phyloP scores from a whole-genome alignment of 108 stramenopile genomes.

The Nitzschia putrida region DNA sequence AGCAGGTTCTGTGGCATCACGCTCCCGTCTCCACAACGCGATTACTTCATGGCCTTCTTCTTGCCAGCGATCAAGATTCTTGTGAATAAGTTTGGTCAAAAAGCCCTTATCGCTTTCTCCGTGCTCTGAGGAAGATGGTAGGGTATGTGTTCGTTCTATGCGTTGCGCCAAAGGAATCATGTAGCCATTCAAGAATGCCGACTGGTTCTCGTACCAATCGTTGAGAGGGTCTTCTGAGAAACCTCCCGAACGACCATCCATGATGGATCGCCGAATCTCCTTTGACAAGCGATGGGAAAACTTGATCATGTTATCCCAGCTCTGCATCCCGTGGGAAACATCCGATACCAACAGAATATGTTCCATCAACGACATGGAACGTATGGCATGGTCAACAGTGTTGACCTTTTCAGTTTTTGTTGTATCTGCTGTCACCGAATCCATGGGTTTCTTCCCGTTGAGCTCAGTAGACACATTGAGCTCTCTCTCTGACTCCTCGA shows the following conservation, averaged over 20 bases:
- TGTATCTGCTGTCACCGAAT: no score
- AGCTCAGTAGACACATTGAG: not conserved
- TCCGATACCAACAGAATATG: conserved; percentile 67
- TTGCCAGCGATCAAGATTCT: conserved; percentile 49
- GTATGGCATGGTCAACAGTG: not conserved
- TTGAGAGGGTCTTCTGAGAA: conserved; percentile 45
- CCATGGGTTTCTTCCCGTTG: no score
- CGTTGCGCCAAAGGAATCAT: conserved; percentile 63
- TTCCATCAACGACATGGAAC: conserved; percentile 52
- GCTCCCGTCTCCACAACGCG: conserved; percentile 10
- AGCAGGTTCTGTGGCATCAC: not conserved
- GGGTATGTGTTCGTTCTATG: conserved; percentile 52
- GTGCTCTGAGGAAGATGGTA: conserved; percentile 35
- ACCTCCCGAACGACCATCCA: conserved; percentile 44
- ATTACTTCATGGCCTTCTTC: conserved; percentile 36
- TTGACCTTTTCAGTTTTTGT: not conserved
- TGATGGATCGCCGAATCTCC: conserved; percentile 55
- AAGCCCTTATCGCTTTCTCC: conserved; percentile 36
- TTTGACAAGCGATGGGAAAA: conserved; percentile 63
- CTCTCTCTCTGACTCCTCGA: not conserved
- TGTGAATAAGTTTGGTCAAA: conserved; percentile 37
- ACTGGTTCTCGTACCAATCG: conserved; percentile 78
- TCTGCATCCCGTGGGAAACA: conserved; percentile 69
- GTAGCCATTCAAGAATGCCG: conserved; percentile 79
- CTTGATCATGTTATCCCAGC: conserved; percentile 63